These are phyloP conservation scores for Calocybe gambosa DNA, from an alignment of 1,284 basidiomycete genomes.

Conservation along the genomic window DNA sequence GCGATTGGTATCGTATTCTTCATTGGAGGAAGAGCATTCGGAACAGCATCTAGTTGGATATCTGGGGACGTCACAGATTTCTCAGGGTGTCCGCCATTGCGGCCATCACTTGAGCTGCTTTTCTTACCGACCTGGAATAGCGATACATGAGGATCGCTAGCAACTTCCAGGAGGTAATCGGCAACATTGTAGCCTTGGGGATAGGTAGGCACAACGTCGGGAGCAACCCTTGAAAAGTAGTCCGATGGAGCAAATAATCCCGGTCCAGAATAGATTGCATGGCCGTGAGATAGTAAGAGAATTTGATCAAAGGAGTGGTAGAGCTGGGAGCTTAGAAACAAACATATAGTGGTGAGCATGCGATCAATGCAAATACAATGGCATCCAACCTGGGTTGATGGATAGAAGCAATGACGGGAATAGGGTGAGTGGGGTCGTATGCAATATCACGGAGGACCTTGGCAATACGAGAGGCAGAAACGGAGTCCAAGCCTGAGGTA, in stretches of 20 bases:
- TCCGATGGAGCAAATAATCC: conserved; percentile 62
- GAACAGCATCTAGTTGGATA: conserved; percentile 2
- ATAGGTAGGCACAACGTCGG: conserved; percentile 28
- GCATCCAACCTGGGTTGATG: conserved; percentile 69
- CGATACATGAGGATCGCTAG: conserved; percentile 52
- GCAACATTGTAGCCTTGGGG: conserved; percentile 81
- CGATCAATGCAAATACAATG: background rate
- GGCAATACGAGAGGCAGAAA: conserved; percentile 78
- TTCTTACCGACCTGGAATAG: conserved; percentile 32
- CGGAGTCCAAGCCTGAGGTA: conserved; percentile 68
- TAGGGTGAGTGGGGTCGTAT: conserved; percentile 59
- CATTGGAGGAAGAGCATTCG: background rate
- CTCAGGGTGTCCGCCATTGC: conserved; percentile 5
- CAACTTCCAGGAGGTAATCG: conserved; percentile 83
- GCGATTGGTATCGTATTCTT: background rate
- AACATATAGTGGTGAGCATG: background rate
- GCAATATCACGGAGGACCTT: conserved; percentile 71
- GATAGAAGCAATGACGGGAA: conserved; percentile 80
- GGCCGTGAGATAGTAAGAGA: conserved; percentile 71
- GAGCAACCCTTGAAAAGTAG: conserved; percentile 50
- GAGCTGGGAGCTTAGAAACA: conserved; percentile 58
- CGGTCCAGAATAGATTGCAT: conserved; percentile 74
- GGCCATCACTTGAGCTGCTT: background rate
- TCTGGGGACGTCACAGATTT: conserved; percentile 6
- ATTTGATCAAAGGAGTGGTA: conserved; percentile 83